Evolutionary conservation across 1,284 basidiomycete species (phyloP).

Genomic region (Cutaneotrichosporon cavernicola): DNA sequence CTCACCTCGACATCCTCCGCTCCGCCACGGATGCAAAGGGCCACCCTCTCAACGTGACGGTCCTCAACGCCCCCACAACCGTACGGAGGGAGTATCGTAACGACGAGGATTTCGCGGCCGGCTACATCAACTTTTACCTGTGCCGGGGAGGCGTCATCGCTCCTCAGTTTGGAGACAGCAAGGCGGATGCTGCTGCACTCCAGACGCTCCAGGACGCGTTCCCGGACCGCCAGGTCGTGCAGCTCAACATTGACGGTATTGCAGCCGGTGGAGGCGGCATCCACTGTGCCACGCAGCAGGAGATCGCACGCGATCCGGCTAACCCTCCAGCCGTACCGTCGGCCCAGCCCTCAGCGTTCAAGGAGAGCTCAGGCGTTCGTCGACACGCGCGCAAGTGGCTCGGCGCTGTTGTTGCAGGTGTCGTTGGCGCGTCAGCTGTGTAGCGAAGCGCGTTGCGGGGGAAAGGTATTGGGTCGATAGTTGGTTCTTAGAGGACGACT

Average conservation of each 20-base stretch:
- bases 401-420: not conserved
- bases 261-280: constrained; percentile 16
- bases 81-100: not conserved
- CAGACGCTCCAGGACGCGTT: not conserved
- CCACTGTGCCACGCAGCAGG: constrained; percentile 18
- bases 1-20: constrained; percentile 13
- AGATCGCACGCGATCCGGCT: constrained; percentile 1
- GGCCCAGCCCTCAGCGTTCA: not conserved
- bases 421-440: not conserved
- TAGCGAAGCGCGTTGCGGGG: not conserved
- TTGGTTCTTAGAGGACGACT: too few relatives aligned
- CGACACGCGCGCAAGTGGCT: not conserved
- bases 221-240: constrained; percentile 9
- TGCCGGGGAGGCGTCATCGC: constrained; percentile 7
- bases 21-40: constrained; percentile 11
- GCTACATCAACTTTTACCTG: constrained; percentile 22
- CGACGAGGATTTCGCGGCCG: constrained; percentile 20
- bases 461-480: too few relatives aligned
- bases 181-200: constrained; percentile 5
- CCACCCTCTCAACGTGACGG: constrained; percentile 3
- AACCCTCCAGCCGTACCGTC: not conserved
- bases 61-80: not conserved
- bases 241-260: constrained; percentile 13
- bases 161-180: constrained; percentile 12
- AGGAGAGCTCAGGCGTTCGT: not conserved